These are phyloP conservation scores for Trypethelium eluteriae DNA, from an alignment of 495 filamentous ascomycete genomes.

Conservation along the genomic window DNA sequence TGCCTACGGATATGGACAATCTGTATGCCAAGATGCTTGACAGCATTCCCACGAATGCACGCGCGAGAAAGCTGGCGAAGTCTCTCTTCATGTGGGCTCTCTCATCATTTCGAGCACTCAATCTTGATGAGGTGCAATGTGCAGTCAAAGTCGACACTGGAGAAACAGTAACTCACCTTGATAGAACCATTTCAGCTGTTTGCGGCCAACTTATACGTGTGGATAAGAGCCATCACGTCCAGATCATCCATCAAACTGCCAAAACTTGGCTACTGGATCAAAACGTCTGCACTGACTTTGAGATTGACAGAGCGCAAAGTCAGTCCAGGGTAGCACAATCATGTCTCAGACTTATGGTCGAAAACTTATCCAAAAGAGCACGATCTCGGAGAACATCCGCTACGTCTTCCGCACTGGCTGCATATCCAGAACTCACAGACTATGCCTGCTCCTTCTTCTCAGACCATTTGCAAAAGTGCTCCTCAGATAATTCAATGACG, in stretches of 20 bases:
- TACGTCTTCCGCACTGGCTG: neutral
- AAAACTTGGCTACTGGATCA: slow-evolving; percentile 29
- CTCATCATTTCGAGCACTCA: slow-evolving; percentile 31
- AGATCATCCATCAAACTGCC: slow-evolving; percentile 37
- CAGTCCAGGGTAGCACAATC: slow-evolving; percentile 24
- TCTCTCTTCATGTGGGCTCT: slow-evolving; percentile 33
- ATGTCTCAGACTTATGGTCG: too few species aligned
- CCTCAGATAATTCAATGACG: slow-evolving; percentile 20
- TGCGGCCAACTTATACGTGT: slow-evolving; percentile 38
- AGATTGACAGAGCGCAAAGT: slow-evolving; percentile 24
- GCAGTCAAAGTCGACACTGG: slow-evolving; percentile 32
- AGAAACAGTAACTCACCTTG: slow-evolving; percentile 28
- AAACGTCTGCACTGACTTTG: slow-evolving; percentile 24
- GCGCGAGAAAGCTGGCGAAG: slow-evolving; percentile 23
- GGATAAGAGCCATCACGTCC: slow-evolving; percentile 25
- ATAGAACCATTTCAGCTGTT: slow-evolving; percentile 27
- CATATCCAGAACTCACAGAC: neutral
- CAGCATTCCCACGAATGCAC: slow-evolving; percentile 14
- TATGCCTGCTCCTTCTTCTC: slow-evolving; percentile 34
- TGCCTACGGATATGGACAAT: slow-evolving; percentile 35
- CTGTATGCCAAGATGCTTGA: slow-evolving; percentile 33
- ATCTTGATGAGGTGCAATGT: slow-evolving; percentile 29
- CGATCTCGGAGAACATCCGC: too few species aligned
- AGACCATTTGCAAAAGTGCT: slow-evolving; percentile 24
- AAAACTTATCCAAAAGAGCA: too few species aligned